Conservation (phyloP, 306 rosid species). For the Prunus mume region DNA sequence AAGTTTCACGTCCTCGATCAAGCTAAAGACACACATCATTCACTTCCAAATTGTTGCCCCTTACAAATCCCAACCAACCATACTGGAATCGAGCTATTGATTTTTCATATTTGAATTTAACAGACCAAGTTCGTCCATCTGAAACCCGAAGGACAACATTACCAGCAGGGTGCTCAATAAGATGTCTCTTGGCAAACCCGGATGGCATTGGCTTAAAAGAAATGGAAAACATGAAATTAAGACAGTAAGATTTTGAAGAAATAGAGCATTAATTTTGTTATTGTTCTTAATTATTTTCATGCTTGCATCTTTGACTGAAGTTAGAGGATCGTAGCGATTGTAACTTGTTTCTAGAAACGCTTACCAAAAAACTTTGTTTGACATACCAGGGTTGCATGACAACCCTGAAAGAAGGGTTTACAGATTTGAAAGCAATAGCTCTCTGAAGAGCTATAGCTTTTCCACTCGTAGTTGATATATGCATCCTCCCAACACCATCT, state of each 20-base stretch:
- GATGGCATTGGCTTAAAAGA: not conserved
- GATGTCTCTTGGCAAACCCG: not conserved
- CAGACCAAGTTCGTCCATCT: not conserved
- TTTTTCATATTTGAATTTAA: not conserved
- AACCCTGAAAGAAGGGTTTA: conserved; percentile 1
- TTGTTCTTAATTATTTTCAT: not conserved
- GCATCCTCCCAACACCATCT: not conserved
- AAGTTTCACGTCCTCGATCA: not conserved
- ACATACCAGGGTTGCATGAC: not conserved
- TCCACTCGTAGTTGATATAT: not conserved
- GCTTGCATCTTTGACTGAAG: too few relatives aligned
- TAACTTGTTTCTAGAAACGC: not conserved
- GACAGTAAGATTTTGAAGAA: not conserved
- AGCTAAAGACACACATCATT: conserved; percentile 14
- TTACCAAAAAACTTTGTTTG: not conserved
- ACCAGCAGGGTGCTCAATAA: too few relatives aligned
- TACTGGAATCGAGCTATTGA: not conserved
- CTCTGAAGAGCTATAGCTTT: not conserved
- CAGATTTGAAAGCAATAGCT: conserved; percentile 4
- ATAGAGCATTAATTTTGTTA: too few relatives aligned
- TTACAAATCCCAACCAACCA: conserved; percentile 7
- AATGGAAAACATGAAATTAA: not conserved
- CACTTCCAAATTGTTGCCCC: conserved; percentile 3
- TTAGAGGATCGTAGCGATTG: too few relatives aligned
- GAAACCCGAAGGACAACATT: not conserved